Base-by-base conservation (phyloP, 345 rosid species). In the Boechera stricta region DNA sequence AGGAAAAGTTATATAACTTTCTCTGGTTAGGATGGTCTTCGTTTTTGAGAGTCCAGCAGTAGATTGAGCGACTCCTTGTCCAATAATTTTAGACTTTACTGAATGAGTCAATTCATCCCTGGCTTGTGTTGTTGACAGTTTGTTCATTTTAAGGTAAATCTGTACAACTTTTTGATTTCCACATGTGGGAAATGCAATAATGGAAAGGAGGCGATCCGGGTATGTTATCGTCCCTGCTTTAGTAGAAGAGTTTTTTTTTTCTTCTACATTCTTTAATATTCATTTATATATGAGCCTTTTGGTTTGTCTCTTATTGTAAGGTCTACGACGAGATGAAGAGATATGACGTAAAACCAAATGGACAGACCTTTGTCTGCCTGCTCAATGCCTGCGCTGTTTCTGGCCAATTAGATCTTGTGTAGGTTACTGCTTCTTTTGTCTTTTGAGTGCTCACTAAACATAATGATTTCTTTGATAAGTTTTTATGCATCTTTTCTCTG, bases 281-380 rank as follows among this genome's bases (percentile, higher is more conserved):
- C 39, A 21, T 31, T 58, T 24, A 24, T 16, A 28, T 26, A 33
- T 1, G 6, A 67, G 18, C 24, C 60, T 60, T 26, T 67, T 38
- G 18, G 61, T 62, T 45, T 49, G 18, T 42, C 11, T 64, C 79
- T 74, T 24, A 9, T 54, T 76, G 56, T 66, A 78, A 95, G 99
- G 82, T 95, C 49, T 86, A 82, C 58, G 98, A 92, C 45, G 99
- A 95, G 85, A 92, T 95, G 97, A 95, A 92, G 91, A 86, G 74
- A 64, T 86, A 85, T 62, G 94, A 87, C 35, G 94, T 95, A 80
- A 91, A 95, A 87, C 97, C 99, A 47, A 92, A 86, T 79, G 96
- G 87, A 74, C 97, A 91, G 86, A 92, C 97, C 47, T 92, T 85
- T 80, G 80, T 89, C 56, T 85, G 91, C 83, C 83, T 95, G 31